These are phyloP conservation scores for Xylaria castorea DNA, from an alignment of 495 filamentous ascomycete genomes.

Conservation along the genomic window DNA sequence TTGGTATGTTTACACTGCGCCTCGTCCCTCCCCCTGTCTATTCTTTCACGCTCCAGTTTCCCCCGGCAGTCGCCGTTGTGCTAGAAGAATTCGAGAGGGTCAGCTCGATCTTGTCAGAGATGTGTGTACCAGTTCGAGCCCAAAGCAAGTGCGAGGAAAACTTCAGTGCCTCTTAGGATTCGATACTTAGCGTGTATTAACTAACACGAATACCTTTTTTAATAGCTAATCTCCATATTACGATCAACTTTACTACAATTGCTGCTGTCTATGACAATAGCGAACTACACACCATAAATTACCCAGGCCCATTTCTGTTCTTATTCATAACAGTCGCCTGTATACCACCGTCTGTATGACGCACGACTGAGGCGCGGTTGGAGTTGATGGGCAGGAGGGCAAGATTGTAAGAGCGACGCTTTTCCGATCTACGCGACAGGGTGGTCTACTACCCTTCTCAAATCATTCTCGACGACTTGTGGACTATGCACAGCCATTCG, in stretches of 20 bases:
- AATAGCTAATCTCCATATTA: background rate
- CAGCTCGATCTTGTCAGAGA: too few relatives aligned
- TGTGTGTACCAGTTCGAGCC: background rate
- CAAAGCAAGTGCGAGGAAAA: background rate
- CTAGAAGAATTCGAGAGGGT: too few relatives aligned
- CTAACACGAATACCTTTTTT: background rate
- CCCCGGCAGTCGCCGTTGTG: too few relatives aligned
- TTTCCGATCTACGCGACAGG: slow-evolving; percentile 26
- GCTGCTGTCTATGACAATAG: background rate
- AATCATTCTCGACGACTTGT: background rate
- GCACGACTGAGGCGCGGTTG: slow-evolving; percentile 33
- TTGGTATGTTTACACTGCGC: background rate
- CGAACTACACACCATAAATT: background rate
- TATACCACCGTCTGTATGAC: slow-evolving; percentile 36
- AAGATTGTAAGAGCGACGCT: slow-evolving; percentile 33
- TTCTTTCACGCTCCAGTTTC: background rate
- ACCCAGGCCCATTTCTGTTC: background rate
- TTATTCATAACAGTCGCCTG: slow-evolving; percentile 1
- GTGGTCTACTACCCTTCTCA: background rate
- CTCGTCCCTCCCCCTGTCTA: background rate
- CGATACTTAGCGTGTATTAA: background rate
- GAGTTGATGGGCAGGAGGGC: slow-evolving; percentile 35
- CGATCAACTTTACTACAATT: background rate
- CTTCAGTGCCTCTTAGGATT: background rate
- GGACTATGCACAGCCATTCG: background rate